Evolutionary conservation across 495 filamentous ascomycete species (phyloP), one percentile per base, ranked within the genome.

Genomic region (Evernia prunastri): DNA sequence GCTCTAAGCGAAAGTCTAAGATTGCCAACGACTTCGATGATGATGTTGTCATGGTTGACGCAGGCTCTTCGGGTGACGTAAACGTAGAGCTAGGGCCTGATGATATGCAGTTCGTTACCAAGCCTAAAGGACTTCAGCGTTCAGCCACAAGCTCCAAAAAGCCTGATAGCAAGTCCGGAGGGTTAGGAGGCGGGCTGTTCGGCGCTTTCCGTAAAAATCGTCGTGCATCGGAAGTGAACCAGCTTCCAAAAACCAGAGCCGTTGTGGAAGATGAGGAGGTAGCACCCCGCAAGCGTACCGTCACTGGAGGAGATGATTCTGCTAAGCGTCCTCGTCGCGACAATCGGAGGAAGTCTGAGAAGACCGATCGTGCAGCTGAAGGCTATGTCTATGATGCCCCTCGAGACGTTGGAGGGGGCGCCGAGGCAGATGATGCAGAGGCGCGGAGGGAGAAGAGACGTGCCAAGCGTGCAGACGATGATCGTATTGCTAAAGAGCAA

Each of bases 101-200:
- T 87, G 84, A 87, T 85, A 40, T 82, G 86, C 69, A 91, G 80
- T 70, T 80, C 88, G 70, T 96, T 80, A 95, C 87, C 84, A 77
- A 86, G 83, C 73, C 82, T 79, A 73, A 83, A 83, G 70, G 77
- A 33, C 76, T 79, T 11, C 59, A 75, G 25, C 80, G 79, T 54
- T 79, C 78, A 29, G 75, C 67, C 45, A 76, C 79, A n/a, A 72
- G 67, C 18, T 71, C 78, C 5, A 82, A 77, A 63, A 80, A 78
- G 49, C 77, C 75, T 49, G 78, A 81, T 62, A 65, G 74, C 37
- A 79, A 78, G 40, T 61, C 81, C 5, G 37, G 49, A 56, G 80
- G 80, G 31, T 60, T 81, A 6, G 42, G 60, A 27, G 80, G 80
- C 76, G 80, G 80, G 3, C 70, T 82, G 7, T 73, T 83, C 54